Evolutionary conservation across 805 yeast species (phyloP), one percentile per base, ranked within the genome.

Genomic region (Clavispora vitiphila): DNA sequence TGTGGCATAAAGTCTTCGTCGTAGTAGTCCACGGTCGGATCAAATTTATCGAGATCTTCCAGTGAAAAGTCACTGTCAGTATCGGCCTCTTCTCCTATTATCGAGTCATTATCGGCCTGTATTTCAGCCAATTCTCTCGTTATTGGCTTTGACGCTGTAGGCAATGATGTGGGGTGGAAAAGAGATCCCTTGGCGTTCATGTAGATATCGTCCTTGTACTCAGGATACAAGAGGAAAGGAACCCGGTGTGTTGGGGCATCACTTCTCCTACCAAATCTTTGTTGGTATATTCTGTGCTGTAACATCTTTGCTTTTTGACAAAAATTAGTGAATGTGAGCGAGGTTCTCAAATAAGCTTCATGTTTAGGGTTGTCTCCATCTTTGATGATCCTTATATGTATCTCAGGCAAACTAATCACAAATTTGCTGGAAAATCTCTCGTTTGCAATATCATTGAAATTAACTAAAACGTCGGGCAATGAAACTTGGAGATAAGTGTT

Each of bases 241-340:
- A 80, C 68, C 41, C 99, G 64, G 50, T 87, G 93, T 47, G 79
- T 88, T 0, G 96, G 88, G 0, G 86, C 84, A 67, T 93, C 99
- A 52, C 87, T 85, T 6, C 67, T 49, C 15, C 76, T 64, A 1
- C 90, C 62, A 58, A 86, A 95, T 2, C 69, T 67, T 39, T 81
- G 81, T 57, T 90, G 96, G 15, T 63, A 54, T 8, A 56, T 53
- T 39, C 78, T 61, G 34, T 76, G 74, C 10, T 71, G 70, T 0
- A 57, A 58, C 47, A 72, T 73, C 44, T 77, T 66, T 10, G 65
- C 61, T 41, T 76, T 77, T 43, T 77, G 80, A 18, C 72, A 64
- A 48, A 88, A 82, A 45, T 80, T 74, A 2, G 88, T 77, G 12
- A 81, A 48, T 11, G 68, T 63, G 1, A 90, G 27, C 0, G 90